Evolutionary conservation across 2,329 filamentous ascomycete genomes (phyloP).

Genomic region (Parastagonospora avenae): DNA sequence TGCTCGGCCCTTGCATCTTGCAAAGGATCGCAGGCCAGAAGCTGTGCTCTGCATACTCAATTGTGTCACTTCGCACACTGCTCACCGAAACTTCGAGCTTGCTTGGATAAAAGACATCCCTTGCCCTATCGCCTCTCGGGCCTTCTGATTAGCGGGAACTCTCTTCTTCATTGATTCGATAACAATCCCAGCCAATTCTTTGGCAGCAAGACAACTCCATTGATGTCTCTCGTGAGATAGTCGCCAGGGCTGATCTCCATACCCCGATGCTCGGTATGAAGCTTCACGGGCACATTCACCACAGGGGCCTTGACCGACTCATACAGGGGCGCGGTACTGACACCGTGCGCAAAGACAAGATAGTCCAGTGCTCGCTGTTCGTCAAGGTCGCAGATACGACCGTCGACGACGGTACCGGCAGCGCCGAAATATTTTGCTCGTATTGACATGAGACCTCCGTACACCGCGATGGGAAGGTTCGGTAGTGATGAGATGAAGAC

Average conservation of each 20-base stretch:
- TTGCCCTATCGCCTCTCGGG: not conserved
- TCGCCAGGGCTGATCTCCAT: not conserved
- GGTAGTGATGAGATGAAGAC: not conserved
- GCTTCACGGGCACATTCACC: not conserved
- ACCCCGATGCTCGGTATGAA: not conserved
- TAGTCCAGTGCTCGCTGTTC: conserved; percentile 52
- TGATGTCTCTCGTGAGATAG: not conserved
- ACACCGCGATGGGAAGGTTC: conserved; percentile 53
- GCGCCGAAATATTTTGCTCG: conserved; percentile 54
- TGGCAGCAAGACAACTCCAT: not conserved
- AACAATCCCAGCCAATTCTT: not conserved
- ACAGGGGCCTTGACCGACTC: not conserved
- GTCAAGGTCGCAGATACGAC: conserved; percentile 58
- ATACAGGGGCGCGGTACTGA: not conserved
- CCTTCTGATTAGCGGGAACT: not conserved
- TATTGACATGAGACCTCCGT: conserved; percentile 60
- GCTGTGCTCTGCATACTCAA: not conserved
- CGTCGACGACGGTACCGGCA: conserved; percentile 58
- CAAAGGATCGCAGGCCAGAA: too few relatives aligned
- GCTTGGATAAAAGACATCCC: not conserved
- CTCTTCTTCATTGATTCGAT: not conserved
- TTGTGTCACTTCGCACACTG: not conserved
- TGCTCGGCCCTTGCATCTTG: too few relatives aligned
- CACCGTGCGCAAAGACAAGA: not conserved
- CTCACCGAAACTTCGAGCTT: not conserved